Evolutionary conservation across 192 early-diverging fungal species (phyloP).

Genomic region (Umbelopsis sp.): DNA sequence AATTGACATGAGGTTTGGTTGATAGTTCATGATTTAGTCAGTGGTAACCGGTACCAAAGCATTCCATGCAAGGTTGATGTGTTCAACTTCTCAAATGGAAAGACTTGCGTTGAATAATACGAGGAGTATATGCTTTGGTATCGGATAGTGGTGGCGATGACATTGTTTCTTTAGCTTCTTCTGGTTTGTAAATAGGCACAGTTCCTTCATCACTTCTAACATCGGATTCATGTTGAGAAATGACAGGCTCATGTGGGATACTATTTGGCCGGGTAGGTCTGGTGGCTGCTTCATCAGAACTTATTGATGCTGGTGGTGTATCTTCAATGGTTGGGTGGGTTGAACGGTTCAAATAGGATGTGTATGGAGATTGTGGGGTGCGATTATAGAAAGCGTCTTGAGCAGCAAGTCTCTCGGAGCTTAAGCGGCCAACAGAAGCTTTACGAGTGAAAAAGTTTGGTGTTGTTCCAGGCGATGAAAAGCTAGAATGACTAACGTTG

Average conservation of each 20-base stretch:
- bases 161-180: neutral
- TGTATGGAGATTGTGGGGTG: neutral
- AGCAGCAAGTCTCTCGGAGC: neutral
- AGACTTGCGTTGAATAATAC: neutral
- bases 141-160: neutral
- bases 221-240: neutral
- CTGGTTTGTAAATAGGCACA: neutral
- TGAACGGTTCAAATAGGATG: neutral
- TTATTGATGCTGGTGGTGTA: neutral
- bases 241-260: neutral
- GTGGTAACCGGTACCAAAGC: neutral
- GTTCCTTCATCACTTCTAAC: neutral
- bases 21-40: too few relatives aligned
- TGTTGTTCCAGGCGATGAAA: neutral
- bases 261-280: neutral
- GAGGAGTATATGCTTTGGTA: neutral
- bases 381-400: conserved; percentile 9
- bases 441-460: neutral
- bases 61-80: neutral
- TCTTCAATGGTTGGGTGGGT: neutral
- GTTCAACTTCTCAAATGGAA: neutral
- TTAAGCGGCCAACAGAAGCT: conserved; percentile 7
- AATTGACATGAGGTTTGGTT: neutral
- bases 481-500: neutral
- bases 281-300: neutral